Conservation (phyloP, 306 rosid species). For the Fragaria nilgerrensis region DNA sequence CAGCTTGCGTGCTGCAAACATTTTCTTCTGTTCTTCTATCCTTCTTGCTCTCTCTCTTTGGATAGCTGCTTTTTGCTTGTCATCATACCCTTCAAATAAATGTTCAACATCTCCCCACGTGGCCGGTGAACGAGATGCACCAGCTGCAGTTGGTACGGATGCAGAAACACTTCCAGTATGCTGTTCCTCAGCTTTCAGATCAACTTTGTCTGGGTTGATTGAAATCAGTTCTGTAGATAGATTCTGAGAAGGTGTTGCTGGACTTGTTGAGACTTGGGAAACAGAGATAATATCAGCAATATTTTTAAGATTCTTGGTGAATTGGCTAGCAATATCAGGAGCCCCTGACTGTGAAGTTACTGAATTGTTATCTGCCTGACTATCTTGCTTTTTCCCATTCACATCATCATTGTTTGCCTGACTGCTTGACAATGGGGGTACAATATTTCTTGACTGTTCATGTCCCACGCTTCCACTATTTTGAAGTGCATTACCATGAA, state of each 20-base stretch:
- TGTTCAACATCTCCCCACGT: slow-evolving; percentile 89
- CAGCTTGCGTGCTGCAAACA: slow-evolving; percentile 82
- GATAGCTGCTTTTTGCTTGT: slow-evolving; percentile 87
- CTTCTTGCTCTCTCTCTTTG: slow-evolving; percentile 96
- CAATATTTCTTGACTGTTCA: slow-evolving; percentile 56
- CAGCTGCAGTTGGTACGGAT: slow-evolving; percentile 42
- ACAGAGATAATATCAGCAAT: slow-evolving; percentile 79
- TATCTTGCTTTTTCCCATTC: slow-evolving; percentile 50
- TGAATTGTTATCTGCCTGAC: slow-evolving; percentile 44
- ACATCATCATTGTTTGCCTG: slow-evolving; percentile 49
- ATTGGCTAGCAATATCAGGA: slow-evolving; percentile 74
- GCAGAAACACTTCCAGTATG: slow-evolving; percentile 33
- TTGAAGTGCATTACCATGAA: slow-evolving; percentile 57
- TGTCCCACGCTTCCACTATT: slow-evolving; percentile 55
- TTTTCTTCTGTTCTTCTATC: slow-evolving; percentile 87
- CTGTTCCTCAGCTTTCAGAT: slow-evolving; percentile 51
- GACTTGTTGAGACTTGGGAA: slow-evolving; percentile 51
- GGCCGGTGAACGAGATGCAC: slow-evolving; percentile 49
- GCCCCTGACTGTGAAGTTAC: slow-evolving; percentile 43
- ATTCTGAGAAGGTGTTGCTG: slow-evolving; percentile 40
- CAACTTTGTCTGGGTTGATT: slow-evolving; percentile 46
- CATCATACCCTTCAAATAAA: slow-evolving; percentile 85
- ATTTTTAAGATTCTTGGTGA: slow-evolving; percentile 78
- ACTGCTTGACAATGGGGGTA: slow-evolving; percentile 33
- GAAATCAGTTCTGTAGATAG: slow-evolving; percentile 47